phyloP scores from a whole-genome alignment of 2,329 filamentous ascomycete species.

The Venturia pyrina region DNA sequence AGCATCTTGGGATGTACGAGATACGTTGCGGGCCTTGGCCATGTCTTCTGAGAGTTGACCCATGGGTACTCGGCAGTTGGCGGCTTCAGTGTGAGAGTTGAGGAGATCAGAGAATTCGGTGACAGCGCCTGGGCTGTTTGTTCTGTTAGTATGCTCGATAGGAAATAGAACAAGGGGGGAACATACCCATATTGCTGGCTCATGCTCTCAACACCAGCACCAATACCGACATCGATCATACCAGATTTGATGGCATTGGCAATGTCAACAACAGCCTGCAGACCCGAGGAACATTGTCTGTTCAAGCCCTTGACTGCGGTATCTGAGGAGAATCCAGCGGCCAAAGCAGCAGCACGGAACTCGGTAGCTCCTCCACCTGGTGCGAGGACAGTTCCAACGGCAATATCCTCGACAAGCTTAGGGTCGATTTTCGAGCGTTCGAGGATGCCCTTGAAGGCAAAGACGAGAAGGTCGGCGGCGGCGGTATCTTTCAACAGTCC shows the following conservation, averaged over 20 bases:
- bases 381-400: slow-evolving; percentile 81
- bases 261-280: slow-evolving; percentile 88
- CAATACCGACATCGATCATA: slow-evolving; percentile 93
- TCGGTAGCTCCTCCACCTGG: slow-evolving; percentile 93
- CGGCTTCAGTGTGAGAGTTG: slow-evolving; percentile 68
- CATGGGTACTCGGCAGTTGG: slow-evolving; percentile 98
- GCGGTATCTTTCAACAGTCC: slow-evolving; percentile 93
- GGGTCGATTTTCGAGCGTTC: slow-evolving; percentile 84
- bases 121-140: slow-evolving; percentile 62
- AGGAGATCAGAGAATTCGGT: slow-evolving; percentile 87
- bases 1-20: slow-evolving; percentile 68
- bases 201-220: slow-evolving; percentile 96
- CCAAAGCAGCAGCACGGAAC: slow-evolving; percentile 84
- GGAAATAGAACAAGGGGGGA: neutral
- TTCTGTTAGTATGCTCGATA: neutral
- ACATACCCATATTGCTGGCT: slow-evolving; percentile 75
- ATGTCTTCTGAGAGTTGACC: slow-evolving; percentile 87
- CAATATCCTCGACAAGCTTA: slow-evolving; percentile 78
- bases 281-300: slow-evolving; percentile 85
- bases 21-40: slow-evolving; percentile 73
- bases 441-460: slow-evolving; percentile 72
- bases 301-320: slow-evolving; percentile 83
- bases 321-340: slow-evolving; percentile 79
- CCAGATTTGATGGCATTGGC: slow-evolving; percentile 84
- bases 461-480: slow-evolving; percentile 74